Evolutionary conservation across 129 eudicot species (phyloP).

Genomic region (Sambucus nigra): DNA sequence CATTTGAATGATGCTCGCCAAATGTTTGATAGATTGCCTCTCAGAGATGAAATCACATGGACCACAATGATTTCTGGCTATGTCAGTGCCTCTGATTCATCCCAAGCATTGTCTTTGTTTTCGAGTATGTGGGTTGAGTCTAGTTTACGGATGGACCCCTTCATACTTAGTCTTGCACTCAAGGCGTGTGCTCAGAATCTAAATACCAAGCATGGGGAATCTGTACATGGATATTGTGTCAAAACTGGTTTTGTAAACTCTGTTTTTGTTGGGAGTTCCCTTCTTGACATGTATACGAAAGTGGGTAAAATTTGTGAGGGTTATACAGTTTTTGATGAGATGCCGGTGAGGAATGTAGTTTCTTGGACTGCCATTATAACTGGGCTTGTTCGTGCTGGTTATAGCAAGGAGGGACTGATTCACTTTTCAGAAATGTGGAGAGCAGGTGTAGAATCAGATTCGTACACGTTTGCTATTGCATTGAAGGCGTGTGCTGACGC

Average conservation of each 20-base stretch:
- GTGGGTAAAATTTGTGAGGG: constrained; percentile 43
- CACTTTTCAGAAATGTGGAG: constrained; percentile 53
- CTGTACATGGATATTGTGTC: constrained; percentile 58
- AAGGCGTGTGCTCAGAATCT: constrained; percentile 63
- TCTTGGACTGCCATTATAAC: constrained; percentile 93
- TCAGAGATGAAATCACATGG: constrained; percentile 78
- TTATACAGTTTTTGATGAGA: constrained; percentile 64
- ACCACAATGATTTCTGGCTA: constrained; percentile 70
- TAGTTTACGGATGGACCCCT: constrained; percentile 44
- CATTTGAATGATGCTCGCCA: constrained; percentile 51
- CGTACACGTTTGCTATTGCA: constrained; percentile 71
- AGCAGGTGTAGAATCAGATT: constrained; percentile 40
- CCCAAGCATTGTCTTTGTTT: constrained; percentile 65
- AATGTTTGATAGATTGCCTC: constrained; percentile 66
- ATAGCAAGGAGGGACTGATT: constrained; percentile 39
- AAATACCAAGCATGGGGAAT: constrained; percentile 36
- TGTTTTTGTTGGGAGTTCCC: constrained; percentile 84
- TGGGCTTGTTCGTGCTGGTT: constrained; percentile 76
- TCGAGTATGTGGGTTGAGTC: constrained; percentile 49
- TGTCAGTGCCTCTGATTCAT: constrained; percentile 39
- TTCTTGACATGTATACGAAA: constrained; percentile 82
- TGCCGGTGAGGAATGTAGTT: constrained; percentile 80
- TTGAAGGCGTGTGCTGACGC: constrained; percentile 80
- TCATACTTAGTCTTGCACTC: constrained; percentile 55
- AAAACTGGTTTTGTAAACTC: constrained; percentile 54